Conservation (phyloP, 1,284 basidiomycete genomes). For the Porogramme epimiltina region DNA sequence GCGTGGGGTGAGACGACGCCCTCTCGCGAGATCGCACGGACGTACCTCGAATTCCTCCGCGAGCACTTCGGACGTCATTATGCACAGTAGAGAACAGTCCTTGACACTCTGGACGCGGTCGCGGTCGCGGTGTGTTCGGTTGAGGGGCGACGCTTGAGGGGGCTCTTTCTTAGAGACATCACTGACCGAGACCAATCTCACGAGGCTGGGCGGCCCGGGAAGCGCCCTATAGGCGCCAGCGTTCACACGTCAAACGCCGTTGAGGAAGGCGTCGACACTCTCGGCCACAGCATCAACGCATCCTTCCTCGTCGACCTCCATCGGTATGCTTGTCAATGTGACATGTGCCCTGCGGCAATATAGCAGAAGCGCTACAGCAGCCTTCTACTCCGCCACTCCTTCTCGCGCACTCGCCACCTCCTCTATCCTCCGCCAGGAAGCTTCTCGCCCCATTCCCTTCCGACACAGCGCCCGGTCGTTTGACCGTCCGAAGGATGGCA, state of each 20-base stretch:
- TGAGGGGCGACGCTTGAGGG: background rate
- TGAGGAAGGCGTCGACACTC: no score
- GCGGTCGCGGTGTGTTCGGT: constrained; percentile 2
- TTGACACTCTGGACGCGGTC: constrained; percentile 11
- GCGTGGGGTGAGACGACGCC: constrained; percentile 9
- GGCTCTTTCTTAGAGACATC: no score
- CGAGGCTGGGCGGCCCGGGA: no score
- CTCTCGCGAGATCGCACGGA: constrained; percentile 5
- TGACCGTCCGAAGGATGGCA: no score
- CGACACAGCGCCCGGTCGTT: background rate
- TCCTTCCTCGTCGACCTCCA: no score
- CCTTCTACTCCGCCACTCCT: background rate
- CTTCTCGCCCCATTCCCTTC: background rate
- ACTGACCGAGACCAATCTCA: no score
- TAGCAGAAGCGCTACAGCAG: background rate
- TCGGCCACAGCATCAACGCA: no score
- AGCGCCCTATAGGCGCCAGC: no score
- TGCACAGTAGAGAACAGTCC: background rate
- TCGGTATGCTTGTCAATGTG: constrained; percentile 9
- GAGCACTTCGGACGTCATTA: constrained; percentile 63
- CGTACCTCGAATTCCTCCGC: constrained; percentile 88
- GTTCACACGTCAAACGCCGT: no score
- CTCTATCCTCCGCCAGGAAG: background rate
- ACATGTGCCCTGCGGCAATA: constrained; percentile 5
- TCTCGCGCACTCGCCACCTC: constrained; percentile 4